phyloP scores from a whole-genome alignment of 371 early-diverging fungal genomes.

The Dichotomocladium elegans region DNA sequence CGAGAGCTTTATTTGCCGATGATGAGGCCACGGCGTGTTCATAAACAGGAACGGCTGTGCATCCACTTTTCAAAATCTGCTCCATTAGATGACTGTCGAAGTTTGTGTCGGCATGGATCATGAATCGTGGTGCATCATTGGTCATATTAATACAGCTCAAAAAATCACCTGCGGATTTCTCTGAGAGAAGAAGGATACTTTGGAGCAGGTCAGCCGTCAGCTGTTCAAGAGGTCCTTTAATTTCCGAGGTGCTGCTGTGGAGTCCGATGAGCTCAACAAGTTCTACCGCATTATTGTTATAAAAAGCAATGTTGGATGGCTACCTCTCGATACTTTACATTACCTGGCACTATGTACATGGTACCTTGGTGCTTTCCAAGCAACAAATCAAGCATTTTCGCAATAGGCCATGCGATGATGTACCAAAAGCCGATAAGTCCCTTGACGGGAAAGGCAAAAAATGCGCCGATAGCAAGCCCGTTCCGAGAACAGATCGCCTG shows the following conservation, averaged over 20 bases:
- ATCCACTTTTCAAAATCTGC: conserved; percentile 56
- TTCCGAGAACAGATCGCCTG: conserved; percentile 81
- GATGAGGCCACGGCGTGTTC: background rate
- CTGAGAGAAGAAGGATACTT: conserved; percentile 60
- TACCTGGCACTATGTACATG: conserved; percentile 61
- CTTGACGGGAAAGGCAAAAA: conserved; percentile 73
- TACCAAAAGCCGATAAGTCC: conserved; percentile 60
- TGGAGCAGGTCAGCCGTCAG: conserved; percentile 42
- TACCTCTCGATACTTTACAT: background rate
- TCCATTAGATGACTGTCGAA: conserved; percentile 44
- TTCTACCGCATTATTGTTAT: conserved; percentile 35
- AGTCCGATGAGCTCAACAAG: conserved; percentile 72
- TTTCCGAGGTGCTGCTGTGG: conserved; percentile 37
- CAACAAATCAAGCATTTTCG: conserved; percentile 65
- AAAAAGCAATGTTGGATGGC: background rate
- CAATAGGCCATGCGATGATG: conserved; percentile 77
- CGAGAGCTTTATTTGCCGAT: background rate
- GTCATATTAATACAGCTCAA: no score
- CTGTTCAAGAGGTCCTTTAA: conserved; percentile 39
- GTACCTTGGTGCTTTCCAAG: conserved; percentile 70
- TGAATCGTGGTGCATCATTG: conserved; percentile 16
- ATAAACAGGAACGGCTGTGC: conserved; percentile 54
- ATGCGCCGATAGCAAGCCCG: conserved; percentile 79
- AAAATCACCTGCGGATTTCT: conserved; percentile 33
- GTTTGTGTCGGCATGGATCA: conserved; percentile 47